Conservation (phyloP, 352 stramenopile genomes). For the Phytophthora cactorum region DNA sequence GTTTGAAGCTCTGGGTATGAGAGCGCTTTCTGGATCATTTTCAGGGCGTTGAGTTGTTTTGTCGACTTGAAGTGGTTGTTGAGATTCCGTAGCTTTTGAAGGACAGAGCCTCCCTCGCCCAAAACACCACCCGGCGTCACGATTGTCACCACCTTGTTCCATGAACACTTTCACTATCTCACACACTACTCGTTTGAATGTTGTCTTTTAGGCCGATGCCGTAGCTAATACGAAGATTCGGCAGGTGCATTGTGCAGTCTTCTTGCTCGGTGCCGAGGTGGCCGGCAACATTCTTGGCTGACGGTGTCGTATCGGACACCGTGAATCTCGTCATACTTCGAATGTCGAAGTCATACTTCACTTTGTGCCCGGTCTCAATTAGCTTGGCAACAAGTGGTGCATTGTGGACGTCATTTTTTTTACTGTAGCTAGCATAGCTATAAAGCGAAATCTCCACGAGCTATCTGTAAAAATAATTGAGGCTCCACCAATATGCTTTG, state of each 20-base stretch:
- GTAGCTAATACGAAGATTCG: background rate
- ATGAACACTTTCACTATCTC: background rate
- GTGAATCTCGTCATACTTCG: background rate
- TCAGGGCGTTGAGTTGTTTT: background rate
- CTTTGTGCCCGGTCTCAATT: background rate
- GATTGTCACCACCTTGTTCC: slow-evolving; percentile 3
- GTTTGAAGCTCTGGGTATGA: background rate
- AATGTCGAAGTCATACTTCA: background rate
- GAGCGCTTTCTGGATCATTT: background rate
- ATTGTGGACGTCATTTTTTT: background rate
- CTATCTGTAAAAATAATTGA: background rate
- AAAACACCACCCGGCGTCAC: background rate
- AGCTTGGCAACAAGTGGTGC: background rate
- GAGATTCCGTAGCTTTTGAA: background rate
- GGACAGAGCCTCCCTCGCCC: background rate
- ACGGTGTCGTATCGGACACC: background rate
- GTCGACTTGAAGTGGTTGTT: background rate
- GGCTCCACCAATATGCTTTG: background rate
- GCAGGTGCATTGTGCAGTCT: background rate
- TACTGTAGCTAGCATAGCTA: background rate
- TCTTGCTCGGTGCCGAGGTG: background rate
- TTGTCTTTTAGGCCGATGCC: background rate
- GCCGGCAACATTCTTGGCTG: background rate
- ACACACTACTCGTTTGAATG: background rate
- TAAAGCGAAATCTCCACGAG: background rate